Conservation (phyloP, 2,329 filamentous ascomycete genomes). For the Zarea fungicola region DNA sequence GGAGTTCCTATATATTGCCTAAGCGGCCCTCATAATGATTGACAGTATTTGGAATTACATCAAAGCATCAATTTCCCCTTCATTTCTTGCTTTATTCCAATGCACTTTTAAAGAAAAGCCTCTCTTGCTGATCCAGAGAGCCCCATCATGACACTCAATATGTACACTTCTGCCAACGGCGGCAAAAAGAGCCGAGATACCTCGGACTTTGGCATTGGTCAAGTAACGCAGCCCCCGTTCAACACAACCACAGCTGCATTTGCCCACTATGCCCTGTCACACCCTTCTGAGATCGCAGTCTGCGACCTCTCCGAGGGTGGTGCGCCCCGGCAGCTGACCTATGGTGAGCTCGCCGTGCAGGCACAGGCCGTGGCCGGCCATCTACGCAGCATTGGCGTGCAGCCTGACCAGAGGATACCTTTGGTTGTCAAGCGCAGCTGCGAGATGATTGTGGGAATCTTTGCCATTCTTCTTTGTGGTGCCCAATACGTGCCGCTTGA, state of each 20-base stretch:
- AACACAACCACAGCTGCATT: conserved; percentile 34
- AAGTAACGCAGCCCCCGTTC: conserved; percentile 27
- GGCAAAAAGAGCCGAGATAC: conserved; percentile 9
- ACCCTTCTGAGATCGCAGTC: conserved; percentile 34
- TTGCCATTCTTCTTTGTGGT: conserved; percentile 51
- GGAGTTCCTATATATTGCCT: neutral
- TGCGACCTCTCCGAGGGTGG: conserved; percentile 30
- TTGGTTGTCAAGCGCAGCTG: conserved; percentile 50
- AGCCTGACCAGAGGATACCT: conserved; percentile 43
- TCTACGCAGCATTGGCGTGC: conserved; percentile 34
- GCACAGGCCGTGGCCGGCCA: conserved; percentile 38
- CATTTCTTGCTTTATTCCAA: neutral
- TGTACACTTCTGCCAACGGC: conserved; percentile 8
- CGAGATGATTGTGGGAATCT: conserved; percentile 53
- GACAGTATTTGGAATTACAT: neutral
- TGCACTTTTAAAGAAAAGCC: too few relatives aligned
- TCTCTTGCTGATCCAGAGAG: too few relatives aligned
- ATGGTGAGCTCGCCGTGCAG: conserved; percentile 37
- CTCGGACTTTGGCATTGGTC: conserved; percentile 19
- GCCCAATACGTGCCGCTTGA: conserved; percentile 58
- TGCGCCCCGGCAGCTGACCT: conserved; percentile 33
- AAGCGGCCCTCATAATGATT: neutral
- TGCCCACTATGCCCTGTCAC: conserved; percentile 30
- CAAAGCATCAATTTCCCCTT: neutral
- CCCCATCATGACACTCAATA: conserved; percentile 1